A percentile compares a stretch with the other conserved stretches of the same genome.
phyloP scores from a whole-genome alignment of 2,329 filamentous ascomycete species.

The Phialocephala subalpina region DNA sequence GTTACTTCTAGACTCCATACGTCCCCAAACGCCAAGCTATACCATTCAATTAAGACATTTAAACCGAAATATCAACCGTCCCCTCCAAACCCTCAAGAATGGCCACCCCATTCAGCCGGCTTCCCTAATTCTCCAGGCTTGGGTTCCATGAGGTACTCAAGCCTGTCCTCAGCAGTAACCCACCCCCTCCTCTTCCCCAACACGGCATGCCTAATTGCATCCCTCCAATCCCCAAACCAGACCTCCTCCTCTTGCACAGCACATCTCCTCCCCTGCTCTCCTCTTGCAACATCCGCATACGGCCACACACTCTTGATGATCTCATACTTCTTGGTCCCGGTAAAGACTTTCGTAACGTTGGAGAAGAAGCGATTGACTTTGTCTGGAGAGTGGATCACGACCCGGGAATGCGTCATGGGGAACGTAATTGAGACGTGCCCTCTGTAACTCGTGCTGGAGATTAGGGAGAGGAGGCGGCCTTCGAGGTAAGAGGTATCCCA shows the following conservation, averaged over 20 bases:
- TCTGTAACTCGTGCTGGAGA: conserved; percentile 58
- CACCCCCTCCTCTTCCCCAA: conserved; percentile 37
- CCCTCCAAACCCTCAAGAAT: background rate
- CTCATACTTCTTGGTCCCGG: conserved; percentile 62
- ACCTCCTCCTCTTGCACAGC: conserved; percentile 52
- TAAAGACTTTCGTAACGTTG: conserved; percentile 58
- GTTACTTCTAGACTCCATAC: background rate
- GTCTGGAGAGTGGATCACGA: conserved; percentile 60
- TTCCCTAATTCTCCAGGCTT: conserved; percentile 26
- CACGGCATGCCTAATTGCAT: conserved; percentile 52
- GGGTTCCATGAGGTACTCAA: conserved; percentile 42
- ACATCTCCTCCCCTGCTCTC: conserved; percentile 51
- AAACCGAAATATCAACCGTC: background rate
- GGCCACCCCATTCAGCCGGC: conserved; percentile 24
- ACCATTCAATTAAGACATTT: background rate
- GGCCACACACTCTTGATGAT: conserved; percentile 65
- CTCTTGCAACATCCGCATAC: conserved; percentile 56
- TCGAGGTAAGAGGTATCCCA: conserved; percentile 63
- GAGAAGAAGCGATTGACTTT: conserved; percentile 63
- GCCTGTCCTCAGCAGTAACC: conserved; percentile 42
- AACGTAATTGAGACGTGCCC: conserved; percentile 59
- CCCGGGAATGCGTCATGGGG: conserved; percentile 57
- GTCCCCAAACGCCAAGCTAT: background rate
- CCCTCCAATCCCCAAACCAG: conserved; percentile 63
- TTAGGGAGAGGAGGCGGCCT: conserved; percentile 59